Percentiles rank a stretch among this genome's conserved stretches.
These are phyloP conservation scores for Sphaerulina musiva DNA, from an alignment of 2,329 filamentous ascomycete genomes.

Conservation along the genomic window DNA sequence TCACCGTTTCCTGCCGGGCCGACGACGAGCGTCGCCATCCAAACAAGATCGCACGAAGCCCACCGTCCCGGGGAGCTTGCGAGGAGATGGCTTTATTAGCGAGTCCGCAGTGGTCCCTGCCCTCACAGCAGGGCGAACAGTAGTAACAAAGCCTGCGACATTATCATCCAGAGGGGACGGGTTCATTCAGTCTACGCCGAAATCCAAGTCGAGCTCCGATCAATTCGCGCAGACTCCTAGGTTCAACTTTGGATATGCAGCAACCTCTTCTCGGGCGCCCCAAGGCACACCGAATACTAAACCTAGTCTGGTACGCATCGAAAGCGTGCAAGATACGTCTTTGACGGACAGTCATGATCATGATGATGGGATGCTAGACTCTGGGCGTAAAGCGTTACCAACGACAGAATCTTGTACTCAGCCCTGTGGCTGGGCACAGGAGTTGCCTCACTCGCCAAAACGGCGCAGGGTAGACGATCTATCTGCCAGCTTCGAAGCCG, in stretches of 20 bases:
- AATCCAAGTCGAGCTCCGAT: not conserved
- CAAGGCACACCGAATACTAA: slow-evolving; percentile 13
- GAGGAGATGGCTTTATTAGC: slow-evolving; percentile 10
- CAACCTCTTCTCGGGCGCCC: not conserved
- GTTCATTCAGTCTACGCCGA: not conserved
- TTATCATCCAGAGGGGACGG: slow-evolving; percentile 6
- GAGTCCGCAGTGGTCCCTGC: not conserved
- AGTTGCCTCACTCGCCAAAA: slow-evolving; percentile 28
- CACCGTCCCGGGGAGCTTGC: not conserved
- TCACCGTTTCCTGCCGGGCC: slow-evolving; percentile 24
- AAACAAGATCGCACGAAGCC: slow-evolving; percentile 15
- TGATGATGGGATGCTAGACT: slow-evolving; percentile 27
- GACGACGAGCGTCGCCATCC: slow-evolving; percentile 13
- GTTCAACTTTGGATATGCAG: slow-evolving; percentile 19
- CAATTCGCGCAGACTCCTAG: slow-evolving; percentile 29
- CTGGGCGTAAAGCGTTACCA: slow-evolving; percentile 18
- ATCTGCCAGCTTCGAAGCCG: slow-evolving; percentile 2
- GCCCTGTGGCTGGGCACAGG: slow-evolving; percentile 4
- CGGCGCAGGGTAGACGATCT: slow-evolving; percentile 23
- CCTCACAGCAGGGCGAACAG: too few relatives aligned
- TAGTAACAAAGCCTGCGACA: not conserved
- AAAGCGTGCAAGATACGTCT: slow-evolving; percentile 26
- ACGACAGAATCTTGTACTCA: slow-evolving; percentile 13
- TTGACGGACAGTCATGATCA: slow-evolving; percentile 3
- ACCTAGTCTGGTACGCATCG: slow-evolving; percentile 17